Conservation (phyloP, 768 basidiomycete species). For the Naematelia aurantialba region DNA sequence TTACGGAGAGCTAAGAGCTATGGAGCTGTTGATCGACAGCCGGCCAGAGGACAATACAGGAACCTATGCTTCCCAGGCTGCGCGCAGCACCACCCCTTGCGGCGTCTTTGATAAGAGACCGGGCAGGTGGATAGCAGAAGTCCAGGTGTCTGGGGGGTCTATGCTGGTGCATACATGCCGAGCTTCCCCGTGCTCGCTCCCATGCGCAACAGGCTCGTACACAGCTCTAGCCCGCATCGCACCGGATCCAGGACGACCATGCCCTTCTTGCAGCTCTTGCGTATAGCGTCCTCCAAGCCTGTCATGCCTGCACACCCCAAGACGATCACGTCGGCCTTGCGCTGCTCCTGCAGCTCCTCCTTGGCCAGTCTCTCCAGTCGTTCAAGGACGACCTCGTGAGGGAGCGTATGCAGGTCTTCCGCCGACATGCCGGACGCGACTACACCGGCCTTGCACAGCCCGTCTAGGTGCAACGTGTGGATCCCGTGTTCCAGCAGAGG, state of each 20-base stretch:
- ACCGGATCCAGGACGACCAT: conserved; percentile 38
- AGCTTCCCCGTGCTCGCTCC: conserved; percentile 23
- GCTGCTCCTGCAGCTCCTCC: conserved; percentile 16
- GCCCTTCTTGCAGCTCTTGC: conserved; percentile 18
- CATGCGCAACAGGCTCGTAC: conserved; percentile 21
- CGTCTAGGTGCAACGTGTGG: conserved; percentile 14
- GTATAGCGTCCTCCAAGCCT: conserved; percentile 28
- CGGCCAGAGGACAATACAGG: no score
- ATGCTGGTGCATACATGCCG: conserved; percentile 24
- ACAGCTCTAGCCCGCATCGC: conserved; percentile 24
- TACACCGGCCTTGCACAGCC: conserved; percentile 25
- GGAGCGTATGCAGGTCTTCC: conserved; percentile 32
- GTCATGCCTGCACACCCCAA: conserved; percentile 43
- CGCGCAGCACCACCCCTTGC: no score
- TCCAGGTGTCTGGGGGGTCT: neutral
- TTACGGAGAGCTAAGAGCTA: no score
- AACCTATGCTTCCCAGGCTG: no score
- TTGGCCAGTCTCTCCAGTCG: conserved; percentile 13
- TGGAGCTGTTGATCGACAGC: no score
- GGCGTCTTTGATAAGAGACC: no score
- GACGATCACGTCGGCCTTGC: conserved; percentile 28
- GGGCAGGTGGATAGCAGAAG: no score
- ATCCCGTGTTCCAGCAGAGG: conserved; percentile 36
- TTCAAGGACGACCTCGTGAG: conserved; percentile 17
- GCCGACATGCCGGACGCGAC: conserved; percentile 33